phyloP scores from a whole-genome alignment of 2,329 filamentous ascomycete species.

The Salinomyces thailandicus region DNA sequence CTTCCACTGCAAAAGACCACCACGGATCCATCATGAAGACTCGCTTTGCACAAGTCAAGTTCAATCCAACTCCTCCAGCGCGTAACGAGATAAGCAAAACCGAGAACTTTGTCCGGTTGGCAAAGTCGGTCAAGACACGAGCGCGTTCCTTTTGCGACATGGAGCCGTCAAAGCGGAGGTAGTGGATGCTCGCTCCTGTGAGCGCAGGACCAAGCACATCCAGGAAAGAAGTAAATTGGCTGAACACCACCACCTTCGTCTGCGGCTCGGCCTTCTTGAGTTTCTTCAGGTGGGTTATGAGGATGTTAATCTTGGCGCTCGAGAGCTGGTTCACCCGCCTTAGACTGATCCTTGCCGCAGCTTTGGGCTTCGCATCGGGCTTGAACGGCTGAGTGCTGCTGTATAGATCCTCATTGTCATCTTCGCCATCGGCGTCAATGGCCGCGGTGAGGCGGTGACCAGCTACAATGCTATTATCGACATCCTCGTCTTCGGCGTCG shows the following conservation, averaged over 20 bases:
- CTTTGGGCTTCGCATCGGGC: constrained; percentile 2
- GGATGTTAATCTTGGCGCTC: constrained; percentile 76
- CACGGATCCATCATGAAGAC: constrained; percentile 99
- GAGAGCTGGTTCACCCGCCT: constrained; percentile 56
- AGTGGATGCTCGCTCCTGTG: constrained; percentile 57
- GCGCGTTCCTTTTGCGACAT: constrained; percentile 80
- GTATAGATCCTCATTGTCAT: constrained; percentile 25
- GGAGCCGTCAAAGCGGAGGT: constrained; percentile 81
- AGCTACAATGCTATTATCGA: not conserved
- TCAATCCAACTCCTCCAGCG: constrained; percentile 87
- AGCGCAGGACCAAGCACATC: constrained; percentile 81
- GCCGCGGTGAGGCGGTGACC: constrained; percentile 8
- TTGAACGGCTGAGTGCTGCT: constrained; percentile 25
- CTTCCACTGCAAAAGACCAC: constrained; percentile 97
- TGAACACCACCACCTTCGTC: constrained; percentile 81
- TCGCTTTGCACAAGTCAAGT: constrained; percentile 75
- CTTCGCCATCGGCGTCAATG: constrained; percentile 6
- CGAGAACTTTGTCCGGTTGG: constrained; percentile 44
- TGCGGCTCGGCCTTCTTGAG: constrained; percentile 55
- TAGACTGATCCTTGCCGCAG: constrained; percentile 42
- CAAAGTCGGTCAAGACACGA: constrained; percentile 65
- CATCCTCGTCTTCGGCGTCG: constrained; percentile 23
- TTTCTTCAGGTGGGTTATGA: constrained; percentile 63
- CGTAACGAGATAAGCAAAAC: constrained; percentile 75
- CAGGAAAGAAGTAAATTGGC: constrained; percentile 94